Base-by-base conservation (phyloP, 495 filamentous ascomycete species). In the Aspergillus saccharolyticus region DNA sequence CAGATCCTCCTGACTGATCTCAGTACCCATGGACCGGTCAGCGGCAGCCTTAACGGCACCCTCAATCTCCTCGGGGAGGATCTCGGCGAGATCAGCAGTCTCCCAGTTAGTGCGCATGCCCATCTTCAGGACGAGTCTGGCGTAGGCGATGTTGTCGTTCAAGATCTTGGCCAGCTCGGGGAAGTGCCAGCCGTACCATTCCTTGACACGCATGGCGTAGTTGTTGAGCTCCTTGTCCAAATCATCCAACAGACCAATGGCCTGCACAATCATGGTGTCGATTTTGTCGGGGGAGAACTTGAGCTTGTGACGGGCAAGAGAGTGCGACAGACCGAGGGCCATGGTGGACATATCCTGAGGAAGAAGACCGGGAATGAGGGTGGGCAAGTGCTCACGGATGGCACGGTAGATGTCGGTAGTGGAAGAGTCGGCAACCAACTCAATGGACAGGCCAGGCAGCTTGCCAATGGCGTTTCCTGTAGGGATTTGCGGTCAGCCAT, bases 111-210 rank as follows among this genome's bases (percentile, higher is more conserved):
- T 77, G 53, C 94, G 85, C 83, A 95, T 88, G 60, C 94, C 94
- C 82, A 96, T 89, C 62, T 83, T 81, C 53, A 93, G 75, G 56
- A 97, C 91, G 50, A 97, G 83, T 50, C 84, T 83, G 54, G 94
- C 82, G 66, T 97, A 97, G 56, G 95, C 95, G 53, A 97, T 75
- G 74, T 99, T 99, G 81, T 99, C 94, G 70, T 96, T 96, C 61
- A 99, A 82, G 68, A 97, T 97, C 71, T 89, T 89, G 58, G 88
- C 91, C 82, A 99, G 82, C 76, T 99, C 94, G 20, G 94, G 94
- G 79, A 97, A 99, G 76, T 97, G 95, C 94, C 94, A 99, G 56
- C 94, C 94, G 66, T 99, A 99, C 94, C 94, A 99, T 74, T 99
- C 94, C 84, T 96, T 97, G 52, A 97, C 91, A 68, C 94, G 81